These are phyloP conservation scores for Podospora australis DNA, from an alignment of 495 filamentous ascomycete species.

Conservation along the genomic window DNA sequence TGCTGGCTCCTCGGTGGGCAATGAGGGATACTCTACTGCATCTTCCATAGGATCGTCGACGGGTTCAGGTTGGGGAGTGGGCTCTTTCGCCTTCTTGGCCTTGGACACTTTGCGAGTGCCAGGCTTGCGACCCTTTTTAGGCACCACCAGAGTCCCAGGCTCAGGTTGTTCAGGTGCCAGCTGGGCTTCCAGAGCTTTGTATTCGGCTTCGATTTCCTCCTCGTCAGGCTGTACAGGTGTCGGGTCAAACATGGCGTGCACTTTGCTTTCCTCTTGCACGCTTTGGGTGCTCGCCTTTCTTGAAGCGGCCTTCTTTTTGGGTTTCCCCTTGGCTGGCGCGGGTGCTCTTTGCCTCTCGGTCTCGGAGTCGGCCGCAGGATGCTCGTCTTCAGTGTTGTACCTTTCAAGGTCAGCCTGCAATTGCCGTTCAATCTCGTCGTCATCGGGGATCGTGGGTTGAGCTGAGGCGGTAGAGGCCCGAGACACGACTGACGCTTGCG, in stretches of 20 bases:
- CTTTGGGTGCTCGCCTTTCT: constrained; percentile 35
- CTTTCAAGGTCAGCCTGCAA: constrained; percentile 61
- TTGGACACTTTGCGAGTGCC: constrained; percentile 38
- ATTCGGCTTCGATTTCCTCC: constrained; percentile 37
- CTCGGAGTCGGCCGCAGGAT: constrained; percentile 31
- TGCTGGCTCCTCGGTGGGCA: too few relatives aligned
- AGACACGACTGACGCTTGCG: constrained; percentile 41
- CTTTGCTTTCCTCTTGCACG: constrained; percentile 20
- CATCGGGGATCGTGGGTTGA: constrained; percentile 39
- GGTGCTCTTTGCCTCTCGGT: constrained; percentile 26
- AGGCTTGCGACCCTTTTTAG: constrained; percentile 42
- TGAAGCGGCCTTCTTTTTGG: constrained; percentile 24
- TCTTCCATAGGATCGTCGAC: constrained; percentile 20
- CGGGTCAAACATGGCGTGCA: constrained; percentile 41
- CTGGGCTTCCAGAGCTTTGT: constrained; percentile 41
- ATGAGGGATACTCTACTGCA: too few relatives aligned
- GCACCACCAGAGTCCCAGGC: constrained; percentile 24
- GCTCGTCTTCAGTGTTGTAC: constrained; percentile 51
- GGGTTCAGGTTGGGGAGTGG: constrained; percentile 8
- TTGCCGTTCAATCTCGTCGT: constrained; percentile 64
- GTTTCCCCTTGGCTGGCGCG: constrained; percentile 29
- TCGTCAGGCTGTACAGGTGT: constrained; percentile 38
- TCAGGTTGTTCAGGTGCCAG: constrained; percentile 26
- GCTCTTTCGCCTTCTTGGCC: constrained; percentile 38
- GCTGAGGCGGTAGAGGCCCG: constrained; percentile 31